Evolutionary conservation across 1,139 yeast genomes (phyloP).

Genomic region (Saccharomyces hybrid): DNA sequence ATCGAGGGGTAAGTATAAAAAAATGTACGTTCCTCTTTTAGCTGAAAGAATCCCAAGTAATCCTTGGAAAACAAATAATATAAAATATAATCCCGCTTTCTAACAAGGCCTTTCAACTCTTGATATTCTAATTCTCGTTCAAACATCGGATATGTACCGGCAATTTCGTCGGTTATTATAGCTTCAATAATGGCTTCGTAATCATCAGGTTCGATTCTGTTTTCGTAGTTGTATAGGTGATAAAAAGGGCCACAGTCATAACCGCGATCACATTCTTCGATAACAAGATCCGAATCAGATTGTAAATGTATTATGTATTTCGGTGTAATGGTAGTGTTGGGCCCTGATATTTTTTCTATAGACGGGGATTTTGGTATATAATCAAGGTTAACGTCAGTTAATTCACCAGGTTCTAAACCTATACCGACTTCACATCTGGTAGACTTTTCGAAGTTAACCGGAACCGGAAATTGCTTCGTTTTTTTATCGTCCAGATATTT

Average conservation of each 20-base stretch:
- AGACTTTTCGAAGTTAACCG: not conserved
- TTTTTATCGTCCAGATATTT: not conserved
- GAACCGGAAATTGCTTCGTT: not conserved
- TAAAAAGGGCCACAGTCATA: conserved; percentile 14
- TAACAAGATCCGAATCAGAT: not conserved
- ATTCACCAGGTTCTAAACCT: not conserved
- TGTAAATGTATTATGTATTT: not conserved
- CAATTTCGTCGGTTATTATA: conserved; percentile 17
- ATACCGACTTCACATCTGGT: not conserved
- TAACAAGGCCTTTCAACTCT: conserved; percentile 12
- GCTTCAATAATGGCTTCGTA: conserved; percentile 16
- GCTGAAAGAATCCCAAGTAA: conserved; percentile 21
- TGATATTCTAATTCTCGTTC: conserved; percentile 22
- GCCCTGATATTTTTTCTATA: not conserved
- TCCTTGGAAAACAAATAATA: conserved; percentile 25
- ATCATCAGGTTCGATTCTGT: conserved; percentile 16
- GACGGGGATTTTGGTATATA: not conserved
- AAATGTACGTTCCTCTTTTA: conserved; percentile 17
- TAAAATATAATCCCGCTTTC: conserved; percentile 16
- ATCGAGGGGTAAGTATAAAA: conserved; percentile 18
- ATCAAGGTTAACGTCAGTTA: not conserved
- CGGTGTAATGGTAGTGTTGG: not conserved
- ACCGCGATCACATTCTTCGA: not conserved
- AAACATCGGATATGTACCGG: conserved; percentile 14
- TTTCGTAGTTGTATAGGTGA: conserved; percentile 19